These are phyloP conservation scores for Sclerotinia glacialis DNA, from an alignment of 2,329 filamentous ascomycete genomes.

Conservation along the genomic window DNA sequence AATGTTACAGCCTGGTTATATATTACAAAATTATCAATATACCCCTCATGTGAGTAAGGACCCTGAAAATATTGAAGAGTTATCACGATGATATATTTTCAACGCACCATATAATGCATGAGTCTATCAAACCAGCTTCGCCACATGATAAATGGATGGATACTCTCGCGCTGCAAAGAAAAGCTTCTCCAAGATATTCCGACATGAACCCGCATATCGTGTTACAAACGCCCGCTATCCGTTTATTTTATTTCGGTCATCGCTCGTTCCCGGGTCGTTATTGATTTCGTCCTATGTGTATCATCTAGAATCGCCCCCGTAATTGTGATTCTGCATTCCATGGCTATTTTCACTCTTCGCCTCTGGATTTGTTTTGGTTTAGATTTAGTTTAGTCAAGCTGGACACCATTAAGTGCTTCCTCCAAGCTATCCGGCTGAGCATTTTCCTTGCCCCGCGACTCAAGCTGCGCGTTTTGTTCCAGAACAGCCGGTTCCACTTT, in stretches of 20 bases:
- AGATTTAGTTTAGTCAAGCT: conserved; percentile 33
- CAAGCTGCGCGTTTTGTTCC: conserved; percentile 24
- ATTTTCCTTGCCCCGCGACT: background rate
- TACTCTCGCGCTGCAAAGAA: background rate
- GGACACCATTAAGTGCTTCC: conserved; percentile 38
- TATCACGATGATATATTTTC: too few species aligned
- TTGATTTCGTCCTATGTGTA: background rate
- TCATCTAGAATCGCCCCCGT: background rate
- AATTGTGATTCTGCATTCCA: background rate
- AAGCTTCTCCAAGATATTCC: background rate
- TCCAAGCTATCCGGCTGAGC: conserved; percentile 27
- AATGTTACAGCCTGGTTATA: too few species aligned
- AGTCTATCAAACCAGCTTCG: background rate
- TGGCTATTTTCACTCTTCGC: background rate
- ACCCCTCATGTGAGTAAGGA: background rate
- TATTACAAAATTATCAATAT: background rate
- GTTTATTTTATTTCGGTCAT: background rate
- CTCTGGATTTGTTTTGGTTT: background rate
- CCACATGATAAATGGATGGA: background rate
- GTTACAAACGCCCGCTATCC: background rate
- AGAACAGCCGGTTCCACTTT: conserved; percentile 25
- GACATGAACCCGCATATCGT: background rate
- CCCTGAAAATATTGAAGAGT: background rate
- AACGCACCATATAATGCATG: too few species aligned
- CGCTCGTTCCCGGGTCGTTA: background rate